phyloP scores from a whole-genome alignment of 768 basidiomycete genomes.

The Cystobasidiopsis lactophilus region DNA sequence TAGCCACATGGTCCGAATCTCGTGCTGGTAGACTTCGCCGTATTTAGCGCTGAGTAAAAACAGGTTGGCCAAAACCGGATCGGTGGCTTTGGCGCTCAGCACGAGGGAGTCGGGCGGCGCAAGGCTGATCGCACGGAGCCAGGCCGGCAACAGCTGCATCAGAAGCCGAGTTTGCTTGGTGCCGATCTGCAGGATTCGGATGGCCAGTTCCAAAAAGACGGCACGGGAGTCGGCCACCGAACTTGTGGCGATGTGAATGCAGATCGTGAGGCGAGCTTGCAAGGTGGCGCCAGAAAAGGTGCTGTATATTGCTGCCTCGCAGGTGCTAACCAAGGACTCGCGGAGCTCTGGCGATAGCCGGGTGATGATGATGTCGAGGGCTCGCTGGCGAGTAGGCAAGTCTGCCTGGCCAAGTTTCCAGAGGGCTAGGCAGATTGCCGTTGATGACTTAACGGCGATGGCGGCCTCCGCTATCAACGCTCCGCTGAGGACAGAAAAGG shows the following conservation, averaged over 20 bases:
- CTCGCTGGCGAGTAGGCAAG: conserved; percentile 41
- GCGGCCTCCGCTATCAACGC: conserved; percentile 32
- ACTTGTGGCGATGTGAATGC: conserved; percentile 58
- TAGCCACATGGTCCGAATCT: conserved; percentile 52
- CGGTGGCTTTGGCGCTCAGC: conserved; percentile 30
- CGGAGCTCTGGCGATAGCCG: conserved; percentile 49
- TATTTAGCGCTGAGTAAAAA: conserved; percentile 62
- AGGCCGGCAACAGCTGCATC: conserved; percentile 58
- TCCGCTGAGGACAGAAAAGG: conserved; percentile 47
- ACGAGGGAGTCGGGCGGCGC: conserved; percentile 36
- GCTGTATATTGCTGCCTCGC: not conserved
- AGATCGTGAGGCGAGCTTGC: conserved; percentile 53
- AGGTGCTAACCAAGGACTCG: conserved; percentile 18
- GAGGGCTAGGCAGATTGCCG: conserved; percentile 44
- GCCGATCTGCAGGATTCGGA: conserved; percentile 34
- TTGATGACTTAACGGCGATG: conserved; percentile 48
- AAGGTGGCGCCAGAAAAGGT: conserved; percentile 43
- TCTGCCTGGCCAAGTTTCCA: conserved; percentile 63
- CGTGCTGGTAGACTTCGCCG: conserved; percentile 49
- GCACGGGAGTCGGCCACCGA: conserved; percentile 37
- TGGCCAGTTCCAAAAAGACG: conserved; percentile 47
- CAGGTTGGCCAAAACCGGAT: conserved; percentile 35
- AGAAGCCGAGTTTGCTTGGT: conserved; percentile 35
- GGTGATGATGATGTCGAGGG: conserved; percentile 54
- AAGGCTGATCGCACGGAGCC: conserved; percentile 57